Base-by-base conservation (phyloP, 306 rosid genomes). In the Morella rubra region DNA sequence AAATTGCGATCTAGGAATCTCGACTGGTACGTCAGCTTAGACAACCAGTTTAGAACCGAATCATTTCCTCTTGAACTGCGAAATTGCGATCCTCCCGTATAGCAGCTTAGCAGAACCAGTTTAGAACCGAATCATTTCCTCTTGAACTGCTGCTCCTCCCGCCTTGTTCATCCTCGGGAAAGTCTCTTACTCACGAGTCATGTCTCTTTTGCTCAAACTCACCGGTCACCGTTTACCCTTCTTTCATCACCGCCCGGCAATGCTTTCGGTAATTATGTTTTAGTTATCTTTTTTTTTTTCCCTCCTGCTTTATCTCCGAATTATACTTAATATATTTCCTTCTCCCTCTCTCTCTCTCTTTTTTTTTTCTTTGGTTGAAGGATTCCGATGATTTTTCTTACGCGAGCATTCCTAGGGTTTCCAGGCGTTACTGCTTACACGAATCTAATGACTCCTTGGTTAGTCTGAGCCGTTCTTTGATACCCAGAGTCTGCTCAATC, bases 181-280 rank as follows among this genome's bases (percentile, higher is more conserved):
- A 32, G 45, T n/a, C 47, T 42, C 55, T 15, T 41, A 19, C 27
- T 14, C 62, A 32, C 2, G 37, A 32, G 37, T 75, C 52, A 32
- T 88, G 93, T 79, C 77, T 52, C 60, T 72, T 45, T 65, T 49
- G 58, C 8, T 78, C 56, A 81, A 79, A 64, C 70, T 75, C 54
- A 20, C 37, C 4, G 42, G 79, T 0, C 79, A 41, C 59, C 81
- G 66, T 77, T 51, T 24, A 15, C 65, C 52, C 62, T 37, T 56
- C 65, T 75, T 62, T n/a, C 75, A 32, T 78, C 55, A 58, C 41
- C 77, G 37, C 52, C 77, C 11, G 89, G 90, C 84, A 89, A 59
- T 41, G 41, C 13, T 44, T 18, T 18, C 16, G 14, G 19, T 40
- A 40, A 18, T 61, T 46, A 65, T 6, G 9, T 8, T 45, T 0